Conservation (phyloP, 495 filamentous ascomycete genomes). For the Penicillium pulvis region DNA sequence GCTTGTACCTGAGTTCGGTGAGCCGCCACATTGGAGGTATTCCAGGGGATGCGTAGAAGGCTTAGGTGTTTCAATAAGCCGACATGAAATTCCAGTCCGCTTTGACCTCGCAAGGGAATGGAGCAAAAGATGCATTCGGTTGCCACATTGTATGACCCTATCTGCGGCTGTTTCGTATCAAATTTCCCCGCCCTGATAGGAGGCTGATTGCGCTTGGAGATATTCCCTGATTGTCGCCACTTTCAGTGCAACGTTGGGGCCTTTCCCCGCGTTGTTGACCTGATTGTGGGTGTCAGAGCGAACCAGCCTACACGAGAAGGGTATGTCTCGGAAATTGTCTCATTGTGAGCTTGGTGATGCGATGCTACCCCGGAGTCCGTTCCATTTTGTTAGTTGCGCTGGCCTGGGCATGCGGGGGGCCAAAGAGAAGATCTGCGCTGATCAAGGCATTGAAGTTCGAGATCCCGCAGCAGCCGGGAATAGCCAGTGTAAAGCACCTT, state of each 20-base stretch:
- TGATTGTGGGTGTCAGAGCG: slow-evolving; percentile 4
- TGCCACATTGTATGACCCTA: background rate
- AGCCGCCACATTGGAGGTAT: background rate
- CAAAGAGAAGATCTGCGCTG: background rate
- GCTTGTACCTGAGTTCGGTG: background rate
- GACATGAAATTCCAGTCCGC: background rate
- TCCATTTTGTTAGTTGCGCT: background rate
- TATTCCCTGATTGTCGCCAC: background rate
- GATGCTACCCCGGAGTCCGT: slow-evolving; percentile 22
- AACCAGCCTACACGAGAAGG: slow-evolving; percentile 2
- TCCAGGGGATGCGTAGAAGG: background rate
- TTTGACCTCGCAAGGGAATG: background rate
- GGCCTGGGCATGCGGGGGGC: background rate
- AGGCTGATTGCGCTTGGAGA: slow-evolving; percentile 1
- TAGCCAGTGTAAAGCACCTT: slow-evolving; percentile 1
- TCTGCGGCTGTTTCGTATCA: background rate
- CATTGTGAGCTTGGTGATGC: background rate
- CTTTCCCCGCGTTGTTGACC: slow-evolving; percentile 20
- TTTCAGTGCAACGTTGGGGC: slow-evolving; percentile 28
- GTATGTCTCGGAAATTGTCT: slow-evolving; percentile 18
- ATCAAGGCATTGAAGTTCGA: background rate
- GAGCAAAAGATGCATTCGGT: background rate
- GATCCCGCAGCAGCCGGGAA: background rate
- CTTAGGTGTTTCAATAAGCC: background rate
- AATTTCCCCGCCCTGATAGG: background rate